A percentile compares a stretch with the other conserved stretches of the same genome.
Conservation (phyloP, 2,329 filamentous ascomycete species). For the Alternaria arbusti region DNA sequence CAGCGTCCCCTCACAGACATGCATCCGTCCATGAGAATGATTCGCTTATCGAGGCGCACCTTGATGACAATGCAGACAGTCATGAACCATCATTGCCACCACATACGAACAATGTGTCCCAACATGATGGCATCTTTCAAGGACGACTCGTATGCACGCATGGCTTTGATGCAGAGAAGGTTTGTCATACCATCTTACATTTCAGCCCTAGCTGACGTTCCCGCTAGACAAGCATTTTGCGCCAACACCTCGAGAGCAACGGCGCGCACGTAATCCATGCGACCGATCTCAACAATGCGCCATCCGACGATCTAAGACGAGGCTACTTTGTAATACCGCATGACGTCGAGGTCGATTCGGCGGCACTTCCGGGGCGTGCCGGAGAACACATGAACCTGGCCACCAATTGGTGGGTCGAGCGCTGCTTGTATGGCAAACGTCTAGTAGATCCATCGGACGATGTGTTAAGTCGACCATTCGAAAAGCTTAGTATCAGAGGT, state of each 20-base stretch:
- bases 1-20: constrained; percentile 6
- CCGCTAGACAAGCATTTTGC: constrained; percentile 42
- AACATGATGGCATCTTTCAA: constrained; percentile 51
- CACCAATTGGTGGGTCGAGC: constrained; percentile 94
- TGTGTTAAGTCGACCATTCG: constrained; percentile 78
- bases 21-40: constrained; percentile 9
- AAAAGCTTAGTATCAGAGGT: constrained; percentile 69
- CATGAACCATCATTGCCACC: constrained; percentile 3
- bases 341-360: constrained; percentile 45
- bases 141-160: constrained; percentile 51
- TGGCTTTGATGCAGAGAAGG: constrained; percentile 54
- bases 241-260: constrained; percentile 41
- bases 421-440: constrained; percentile 78
- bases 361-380: constrained; percentile 44
- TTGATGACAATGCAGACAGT: constrained; percentile 23
- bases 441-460: constrained; percentile 73
- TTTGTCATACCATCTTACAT: constrained; percentile 19
- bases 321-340: constrained; percentile 56
- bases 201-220: constrained; percentile 28
- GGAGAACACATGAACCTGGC: constrained; percentile 55
- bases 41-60: constrained; percentile 17
- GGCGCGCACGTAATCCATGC: constrained; percentile 41
- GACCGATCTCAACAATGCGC: constrained; percentile 31
- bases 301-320: constrained; percentile 35
- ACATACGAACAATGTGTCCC: constrained; percentile 47